Percentiles rank a stretch among this genome's conserved stretches.
These are phyloP conservation scores for Vanrija humicola DNA, from an alignment of 1,284 basidiomycete species.

Conservation along the genomic window DNA sequence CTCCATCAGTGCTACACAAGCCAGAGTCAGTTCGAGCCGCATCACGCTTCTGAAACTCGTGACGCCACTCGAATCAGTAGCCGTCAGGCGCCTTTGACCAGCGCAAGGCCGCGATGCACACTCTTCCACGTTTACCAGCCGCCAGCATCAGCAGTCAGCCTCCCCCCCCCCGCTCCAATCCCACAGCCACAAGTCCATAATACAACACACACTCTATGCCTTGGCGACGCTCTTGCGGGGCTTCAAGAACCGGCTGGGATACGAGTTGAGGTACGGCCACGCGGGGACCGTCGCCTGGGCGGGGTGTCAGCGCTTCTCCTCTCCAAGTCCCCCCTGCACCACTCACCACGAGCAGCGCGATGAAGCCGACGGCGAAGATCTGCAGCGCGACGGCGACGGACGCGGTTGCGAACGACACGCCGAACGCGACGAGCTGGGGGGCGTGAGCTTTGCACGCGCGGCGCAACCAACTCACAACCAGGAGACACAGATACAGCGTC, in stretches of 20 bases:
- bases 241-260: constrained; percentile 37
- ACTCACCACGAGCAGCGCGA: constrained; percentile 30
- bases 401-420: constrained; percentile 24
- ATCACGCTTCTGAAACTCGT: too few species aligned
- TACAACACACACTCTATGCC: constrained; percentile 2
- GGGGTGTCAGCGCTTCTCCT: neutral
- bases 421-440: constrained; percentile 30
- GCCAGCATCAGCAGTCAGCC: too few species aligned
- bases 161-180: too few species aligned
- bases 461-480: constrained; percentile 28
- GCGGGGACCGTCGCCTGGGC: constrained; percentile 30
- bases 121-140: too few species aligned
- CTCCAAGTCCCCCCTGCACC: neutral
- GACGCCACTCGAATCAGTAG: too few species aligned
- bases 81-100: too few species aligned
- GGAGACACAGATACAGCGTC: constrained; percentile 31
- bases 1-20: too few species aligned
- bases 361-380: constrained; percentile 32
- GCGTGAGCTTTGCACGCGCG: neutral
- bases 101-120: too few species aligned
- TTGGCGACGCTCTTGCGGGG: constrained; percentile 17
- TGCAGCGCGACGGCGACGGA: constrained; percentile 38
- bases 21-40: too few species aligned
- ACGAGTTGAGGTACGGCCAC: constrained; percentile 38
- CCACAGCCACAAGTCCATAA: too few species aligned